A percentile compares a stretch with the other conserved stretches of the same genome.
Conservation (phyloP, 106 monocot genomes). For the Dendrobium huoshanense region DNA sequence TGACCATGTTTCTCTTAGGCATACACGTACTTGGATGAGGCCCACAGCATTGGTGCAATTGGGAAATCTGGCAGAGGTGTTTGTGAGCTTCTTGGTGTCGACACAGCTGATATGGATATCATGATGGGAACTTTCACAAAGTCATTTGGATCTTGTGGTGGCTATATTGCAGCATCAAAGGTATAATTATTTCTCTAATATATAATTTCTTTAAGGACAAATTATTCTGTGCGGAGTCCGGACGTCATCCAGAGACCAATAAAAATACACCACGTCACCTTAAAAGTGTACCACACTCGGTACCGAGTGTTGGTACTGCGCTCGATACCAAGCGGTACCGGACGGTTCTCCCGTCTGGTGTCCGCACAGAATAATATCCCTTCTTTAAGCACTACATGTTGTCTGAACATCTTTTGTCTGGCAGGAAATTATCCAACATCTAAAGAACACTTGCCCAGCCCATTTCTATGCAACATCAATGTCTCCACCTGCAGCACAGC, state of each 20-base stretch:
- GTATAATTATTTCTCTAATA: conserved; percentile 13
- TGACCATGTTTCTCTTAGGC: conserved; percentile 21
- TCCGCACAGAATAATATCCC: too few relatives aligned
- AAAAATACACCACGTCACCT: too few relatives aligned
- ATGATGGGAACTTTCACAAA: conserved; percentile 94
- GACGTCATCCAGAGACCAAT: too few relatives aligned
- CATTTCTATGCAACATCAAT: conserved; percentile 87
- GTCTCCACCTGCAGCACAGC: conserved; percentile 78
- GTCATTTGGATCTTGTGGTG: conserved; percentile 84
- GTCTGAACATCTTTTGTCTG: background rate
- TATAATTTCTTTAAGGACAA: background rate
- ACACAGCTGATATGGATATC: conserved; percentile 72
- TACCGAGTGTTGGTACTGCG: too few relatives aligned
- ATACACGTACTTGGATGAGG: conserved; percentile 81
- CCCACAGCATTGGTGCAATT: conserved; percentile 78
- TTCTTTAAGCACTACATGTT: background rate
- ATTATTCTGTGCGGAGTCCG: too few relatives aligned
- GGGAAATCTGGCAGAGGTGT: conserved; percentile 69
- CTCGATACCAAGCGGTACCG: too few relatives aligned
- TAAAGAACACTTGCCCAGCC: conserved; percentile 62
- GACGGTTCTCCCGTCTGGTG: too few relatives aligned
- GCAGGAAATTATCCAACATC: conserved; percentile 70
- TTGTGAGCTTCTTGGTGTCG: conserved; percentile 74
- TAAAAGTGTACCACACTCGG: too few relatives aligned
- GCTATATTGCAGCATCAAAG: conserved; percentile 86